phyloP scores from a whole-genome alignment of 2,329 filamentous ascomycete genomes.

The Cadophora luteo-olivacea region DNA sequence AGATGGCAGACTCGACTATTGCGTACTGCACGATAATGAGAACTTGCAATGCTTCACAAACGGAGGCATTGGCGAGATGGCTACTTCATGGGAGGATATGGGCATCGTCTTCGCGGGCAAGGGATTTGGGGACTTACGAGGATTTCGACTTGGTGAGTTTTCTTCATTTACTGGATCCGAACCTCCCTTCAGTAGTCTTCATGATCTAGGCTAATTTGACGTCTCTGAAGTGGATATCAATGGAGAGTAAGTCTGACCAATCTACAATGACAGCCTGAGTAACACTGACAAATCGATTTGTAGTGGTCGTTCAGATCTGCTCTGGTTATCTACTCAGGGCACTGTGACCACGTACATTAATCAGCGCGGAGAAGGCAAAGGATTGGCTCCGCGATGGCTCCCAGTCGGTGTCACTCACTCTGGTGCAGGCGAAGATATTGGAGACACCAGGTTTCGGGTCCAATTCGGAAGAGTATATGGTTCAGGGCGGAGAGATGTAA shows the following conservation, averaged over 20 bases:
- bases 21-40: constrained; percentile 29
- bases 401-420: constrained; percentile 22
- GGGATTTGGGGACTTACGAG: not conserved
- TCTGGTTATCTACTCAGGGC: constrained; percentile 27
- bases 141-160: not conserved
- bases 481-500: not conserved
- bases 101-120: not conserved
- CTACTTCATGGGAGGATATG: not conserved
- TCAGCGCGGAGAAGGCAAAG: not conserved
- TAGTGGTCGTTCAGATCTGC: constrained; percentile 37
- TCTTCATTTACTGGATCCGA: not conserved
- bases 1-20: constrained; percentile 47
- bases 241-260: not conserved
- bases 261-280: not conserved
- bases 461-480: constrained; percentile 5
- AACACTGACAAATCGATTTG: not conserved
- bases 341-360: constrained; percentile 17
- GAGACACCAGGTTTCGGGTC: not conserved
- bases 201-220: not conserved
- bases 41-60: not conserved
- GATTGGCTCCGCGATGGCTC: constrained; percentile 22
- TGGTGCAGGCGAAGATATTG: constrained; percentile 14
- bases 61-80: not conserved
- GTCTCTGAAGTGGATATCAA: not conserved
- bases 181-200: not conserved